Evolutionary conservation across 768 basidiomycete species (phyloP).

Genomic region (Clavulina sp.): DNA sequence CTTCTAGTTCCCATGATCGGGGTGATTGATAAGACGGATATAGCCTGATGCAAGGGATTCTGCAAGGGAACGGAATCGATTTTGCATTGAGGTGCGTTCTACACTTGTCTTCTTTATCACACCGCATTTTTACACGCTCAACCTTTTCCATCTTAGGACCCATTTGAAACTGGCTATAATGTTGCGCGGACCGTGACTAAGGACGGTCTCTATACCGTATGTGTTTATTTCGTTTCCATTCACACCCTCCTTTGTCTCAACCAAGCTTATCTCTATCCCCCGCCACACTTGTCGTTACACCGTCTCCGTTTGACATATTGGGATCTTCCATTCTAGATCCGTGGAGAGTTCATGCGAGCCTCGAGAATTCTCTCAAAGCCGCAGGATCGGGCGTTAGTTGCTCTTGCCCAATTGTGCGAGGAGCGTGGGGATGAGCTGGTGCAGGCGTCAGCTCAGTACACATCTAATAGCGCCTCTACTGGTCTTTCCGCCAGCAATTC

Average conservation of each 20-base stretch:
- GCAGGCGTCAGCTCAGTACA: background rate
- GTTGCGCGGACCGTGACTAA: slow-evolving; percentile 92
- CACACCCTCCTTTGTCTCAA: too few relatives aligned
- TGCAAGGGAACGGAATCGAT: slow-evolving; percentile 72
- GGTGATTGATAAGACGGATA: background rate
- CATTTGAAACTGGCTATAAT: slow-evolving; percentile 92
- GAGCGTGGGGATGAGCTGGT: slow-evolving; percentile 46
- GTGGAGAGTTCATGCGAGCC: slow-evolving; percentile 96
- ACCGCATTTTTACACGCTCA: background rate
- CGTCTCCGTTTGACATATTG: background rate
- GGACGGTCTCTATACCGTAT: slow-evolving; percentile 86
- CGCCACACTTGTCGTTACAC: too few relatives aligned
- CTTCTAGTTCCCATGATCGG: background rate
- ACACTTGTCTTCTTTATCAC: background rate
- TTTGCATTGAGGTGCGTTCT: slow-evolving; percentile 73
- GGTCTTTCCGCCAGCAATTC: too few relatives aligned
- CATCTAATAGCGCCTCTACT: too few relatives aligned
- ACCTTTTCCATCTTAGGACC: slow-evolving; percentile 50
- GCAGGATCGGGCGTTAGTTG: slow-evolving; percentile 63
- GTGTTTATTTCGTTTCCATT: too few relatives aligned
- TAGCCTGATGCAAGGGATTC: slow-evolving; percentile 43
- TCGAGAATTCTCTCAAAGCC: slow-evolving; percentile 64
- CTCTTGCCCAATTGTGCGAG: slow-evolving; percentile 79
- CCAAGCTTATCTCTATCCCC: too few relatives aligned
- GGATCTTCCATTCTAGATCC: slow-evolving; percentile 40